Percentiles rank a stretch among this genome's conserved stretches.
These are phyloP conservation scores for Ceratobasidium sp. DNA, from an alignment of 1,284 basidiomycete genomes.

Conservation along the genomic window DNA sequence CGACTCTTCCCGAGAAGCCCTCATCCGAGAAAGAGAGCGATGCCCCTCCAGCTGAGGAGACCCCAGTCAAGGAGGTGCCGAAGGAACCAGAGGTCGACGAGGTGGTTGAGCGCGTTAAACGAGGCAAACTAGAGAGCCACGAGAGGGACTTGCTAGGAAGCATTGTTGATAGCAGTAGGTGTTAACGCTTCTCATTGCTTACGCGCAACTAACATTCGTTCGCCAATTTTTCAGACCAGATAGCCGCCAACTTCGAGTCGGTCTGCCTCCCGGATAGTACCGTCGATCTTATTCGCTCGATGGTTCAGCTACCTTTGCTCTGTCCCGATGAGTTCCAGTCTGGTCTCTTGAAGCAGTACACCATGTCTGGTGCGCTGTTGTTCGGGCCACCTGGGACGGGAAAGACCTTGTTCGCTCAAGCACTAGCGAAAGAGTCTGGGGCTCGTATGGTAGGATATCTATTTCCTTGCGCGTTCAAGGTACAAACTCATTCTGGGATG, in stretches of 20 bases:
- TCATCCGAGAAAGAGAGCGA: background rate
- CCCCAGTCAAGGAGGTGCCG: background rate
- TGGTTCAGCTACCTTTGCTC: slow-evolving; percentile 91
- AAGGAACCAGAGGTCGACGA: slow-evolving; percentile 60
- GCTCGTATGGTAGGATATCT: slow-evolving; percentile 83
- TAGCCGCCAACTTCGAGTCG: slow-evolving; percentile 84
- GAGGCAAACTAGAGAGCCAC: slow-evolving; percentile 79
- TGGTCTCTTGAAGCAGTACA: slow-evolving; percentile 91
- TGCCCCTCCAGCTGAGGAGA: background rate
- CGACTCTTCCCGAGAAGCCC: background rate
- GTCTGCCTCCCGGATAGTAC: slow-evolving; percentile 88
- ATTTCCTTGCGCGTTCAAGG: background rate
- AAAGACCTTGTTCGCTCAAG: slow-evolving; percentile 90
- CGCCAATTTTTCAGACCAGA: slow-evolving; percentile 63
- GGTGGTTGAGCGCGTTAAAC: slow-evolving; percentile 79
- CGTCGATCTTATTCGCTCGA: slow-evolving; percentile 87
- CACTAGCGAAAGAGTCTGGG: slow-evolving; percentile 90
- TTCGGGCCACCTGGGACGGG: slow-evolving; percentile 93
- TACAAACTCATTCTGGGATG: background rate
- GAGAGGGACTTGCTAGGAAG: slow-evolving; percentile 83
- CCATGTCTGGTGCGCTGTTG: slow-evolving; percentile 88
- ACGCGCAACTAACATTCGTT: too few species aligned
- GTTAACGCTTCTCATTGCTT: background rate
- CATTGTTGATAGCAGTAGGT: slow-evolving; percentile 83
- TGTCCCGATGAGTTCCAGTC: slow-evolving; percentile 91